Evolutionary conservation across 2,329 filamentous ascomycete species (phyloP).

Genomic region (Septoria linicola): DNA sequence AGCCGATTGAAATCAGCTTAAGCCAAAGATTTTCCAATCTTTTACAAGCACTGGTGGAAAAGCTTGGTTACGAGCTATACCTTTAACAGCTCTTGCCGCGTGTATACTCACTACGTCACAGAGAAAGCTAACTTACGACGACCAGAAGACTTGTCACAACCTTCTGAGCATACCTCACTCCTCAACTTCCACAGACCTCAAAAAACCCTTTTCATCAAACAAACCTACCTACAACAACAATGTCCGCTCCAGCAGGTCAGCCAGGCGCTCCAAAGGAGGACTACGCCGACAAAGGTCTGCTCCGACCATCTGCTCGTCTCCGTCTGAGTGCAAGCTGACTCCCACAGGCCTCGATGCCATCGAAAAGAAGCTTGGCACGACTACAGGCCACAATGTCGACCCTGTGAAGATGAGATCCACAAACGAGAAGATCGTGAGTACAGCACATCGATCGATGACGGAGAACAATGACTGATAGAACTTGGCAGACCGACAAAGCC

Average conservation of each 20-base stretch:
- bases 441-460: background rate
- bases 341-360: constrained; percentile 24
- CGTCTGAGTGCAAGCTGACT: background rate
- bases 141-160: no score
- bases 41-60: no score
- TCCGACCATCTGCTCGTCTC: background rate
- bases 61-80: no score
- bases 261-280: constrained; percentile 26
- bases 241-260: constrained; percentile 15
- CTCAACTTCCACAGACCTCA: no score
- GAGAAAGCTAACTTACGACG: no score
- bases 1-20: no score
- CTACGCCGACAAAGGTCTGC: constrained; percentile 33
- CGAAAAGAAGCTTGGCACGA: constrained; percentile 27
- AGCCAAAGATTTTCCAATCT: no score
- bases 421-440: constrained; percentile 36
- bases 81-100: no score
- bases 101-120: no score
- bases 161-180: no score
- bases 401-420: constrained; percentile 28
- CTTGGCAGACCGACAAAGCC: constrained; percentile 29
- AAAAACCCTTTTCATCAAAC: no score
- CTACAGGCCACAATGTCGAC: constrained; percentile 28
- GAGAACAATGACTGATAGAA: background rate
- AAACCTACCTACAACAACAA: no score